A percentile compares a stretch with the other conserved stretches of the same genome.
phyloP scores from a whole-genome alignment of 371 early-diverging fungal genomes.

The Apophysomyces elegans region DNA sequence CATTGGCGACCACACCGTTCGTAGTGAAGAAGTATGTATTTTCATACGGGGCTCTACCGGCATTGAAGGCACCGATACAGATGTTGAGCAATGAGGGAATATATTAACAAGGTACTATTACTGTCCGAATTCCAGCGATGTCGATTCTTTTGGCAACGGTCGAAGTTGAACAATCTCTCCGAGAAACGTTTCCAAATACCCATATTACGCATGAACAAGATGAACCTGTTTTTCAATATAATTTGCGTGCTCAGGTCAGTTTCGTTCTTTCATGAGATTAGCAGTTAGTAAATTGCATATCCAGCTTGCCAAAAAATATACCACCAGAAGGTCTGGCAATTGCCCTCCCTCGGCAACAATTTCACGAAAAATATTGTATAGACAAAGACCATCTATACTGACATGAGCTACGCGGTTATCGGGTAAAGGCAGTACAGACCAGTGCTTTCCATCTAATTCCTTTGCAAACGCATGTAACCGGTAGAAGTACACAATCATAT shows the following conservation, averaged over 20 bases:
- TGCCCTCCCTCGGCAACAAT: not conserved
- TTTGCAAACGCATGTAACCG: no score
- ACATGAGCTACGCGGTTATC: not conserved
- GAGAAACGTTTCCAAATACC: not conserved
- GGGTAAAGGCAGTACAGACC: not conserved
- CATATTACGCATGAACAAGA: not conserved
- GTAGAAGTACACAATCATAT: no score
- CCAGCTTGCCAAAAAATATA: not conserved
- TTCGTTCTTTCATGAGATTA: not conserved
- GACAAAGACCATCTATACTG: not conserved
- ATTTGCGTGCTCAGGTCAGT: not conserved
- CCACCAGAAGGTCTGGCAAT: not conserved
- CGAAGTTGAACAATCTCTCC: not conserved
- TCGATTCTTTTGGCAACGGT: not conserved
- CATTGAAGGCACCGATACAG: no score
- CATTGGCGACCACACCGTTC: no score
- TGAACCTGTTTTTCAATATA: not conserved
- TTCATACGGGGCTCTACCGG: no score
- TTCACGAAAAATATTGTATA: not conserved
- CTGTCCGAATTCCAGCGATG: not conserved
- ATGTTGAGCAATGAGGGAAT: not conserved
- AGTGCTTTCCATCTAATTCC: no score
- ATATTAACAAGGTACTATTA: not conserved
- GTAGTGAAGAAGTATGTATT: no score
- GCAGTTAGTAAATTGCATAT: not conserved